Percentiles rank a stretch among this genome's conserved stretches.
Conservation (phyloP, 805 yeast genomes). For the Yamadazyma scolyti region DNA sequence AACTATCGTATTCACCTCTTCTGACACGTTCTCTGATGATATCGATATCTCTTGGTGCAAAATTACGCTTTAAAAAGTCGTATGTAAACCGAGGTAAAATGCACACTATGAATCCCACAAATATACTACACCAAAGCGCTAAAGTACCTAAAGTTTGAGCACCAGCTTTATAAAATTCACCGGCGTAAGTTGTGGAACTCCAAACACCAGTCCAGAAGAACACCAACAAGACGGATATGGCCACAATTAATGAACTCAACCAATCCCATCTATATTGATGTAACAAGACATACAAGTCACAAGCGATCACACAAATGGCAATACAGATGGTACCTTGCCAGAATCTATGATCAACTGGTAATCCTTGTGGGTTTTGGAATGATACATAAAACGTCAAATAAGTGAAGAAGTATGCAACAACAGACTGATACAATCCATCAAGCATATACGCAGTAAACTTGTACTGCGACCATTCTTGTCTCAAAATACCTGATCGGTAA, state of each 20-base stretch:
- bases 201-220: conserved; percentile 82
- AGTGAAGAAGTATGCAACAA: conserved; percentile 64
- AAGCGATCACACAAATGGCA: conserved; percentile 57
- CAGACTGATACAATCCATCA: conserved; percentile 73
- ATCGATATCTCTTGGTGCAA: conserved; percentile 64
- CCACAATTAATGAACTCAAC: conserved; percentile 50
- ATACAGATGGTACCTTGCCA: conserved; percentile 67
- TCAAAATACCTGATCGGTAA: conserved; percentile 62
- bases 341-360: conserved; percentile 59
- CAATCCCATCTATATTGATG: conserved; percentile 80
- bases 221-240: conserved; percentile 54
- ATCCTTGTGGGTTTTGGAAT: conserved; percentile 50
- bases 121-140: conserved; percentile 61
- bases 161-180: conserved; percentile 64
- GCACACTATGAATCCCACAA: conserved; percentile 52
- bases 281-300: conserved; percentile 62
- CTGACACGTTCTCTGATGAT: conserved; percentile 61
- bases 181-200: conserved; percentile 50
- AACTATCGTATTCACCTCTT: conserved; percentile 48
- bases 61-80: conserved; percentile 49
- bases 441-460: conserved; percentile 60
- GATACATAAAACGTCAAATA: conserved; percentile 48
- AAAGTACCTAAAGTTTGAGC: conserved; percentile 57
- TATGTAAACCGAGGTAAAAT: conserved; percentile 58
- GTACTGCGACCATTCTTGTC: conserved; percentile 57